These are phyloP conservation scores for Pichia californica DNA, from an alignment of 805 yeast species.

Conservation along the genomic window DNA sequence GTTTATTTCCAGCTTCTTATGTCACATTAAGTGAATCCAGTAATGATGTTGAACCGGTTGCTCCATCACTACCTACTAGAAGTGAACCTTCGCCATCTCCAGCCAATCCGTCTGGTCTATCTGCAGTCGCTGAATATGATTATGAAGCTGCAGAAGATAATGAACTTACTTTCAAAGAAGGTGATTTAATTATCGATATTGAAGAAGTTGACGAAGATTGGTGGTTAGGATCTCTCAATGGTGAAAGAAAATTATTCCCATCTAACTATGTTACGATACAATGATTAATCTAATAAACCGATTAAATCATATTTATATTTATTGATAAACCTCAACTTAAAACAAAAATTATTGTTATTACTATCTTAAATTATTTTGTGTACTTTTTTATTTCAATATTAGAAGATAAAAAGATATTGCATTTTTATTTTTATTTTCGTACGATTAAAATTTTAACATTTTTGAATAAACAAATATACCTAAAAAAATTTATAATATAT, in stretches of 20 bases:
- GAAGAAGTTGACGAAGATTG: constrained; percentile 92
- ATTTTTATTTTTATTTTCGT: too few species aligned
- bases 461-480: too few species aligned
- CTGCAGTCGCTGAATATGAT: constrained; percentile 65
- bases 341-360: too few species aligned
- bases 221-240: constrained; percentile 88
- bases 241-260: constrained; percentile 84
- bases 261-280: constrained; percentile 64
- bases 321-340: too few species aligned
- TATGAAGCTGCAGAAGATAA: constrained; percentile 92
- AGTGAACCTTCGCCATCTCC: constrained; percentile 20
- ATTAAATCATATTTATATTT: too few species aligned
- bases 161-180: constrained; percentile 79
- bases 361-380: too few species aligned
- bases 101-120: constrained; percentile 24
- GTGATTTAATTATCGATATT: constrained; percentile 73
- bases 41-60: constrained; percentile 14
- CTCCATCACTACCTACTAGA: constrained; percentile 7
- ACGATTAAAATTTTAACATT: too few species aligned
- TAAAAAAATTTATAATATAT: too few species aligned
- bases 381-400: too few species aligned
- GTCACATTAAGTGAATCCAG: constrained; percentile 33
- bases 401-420: too few species aligned
- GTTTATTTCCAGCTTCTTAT: constrained; percentile 53
- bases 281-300: too few species aligned